Evolutionary conservation across 495 filamentous ascomycete genomes (phyloP).

Genomic region (Hypoxylon lienhwacheense): DNA sequence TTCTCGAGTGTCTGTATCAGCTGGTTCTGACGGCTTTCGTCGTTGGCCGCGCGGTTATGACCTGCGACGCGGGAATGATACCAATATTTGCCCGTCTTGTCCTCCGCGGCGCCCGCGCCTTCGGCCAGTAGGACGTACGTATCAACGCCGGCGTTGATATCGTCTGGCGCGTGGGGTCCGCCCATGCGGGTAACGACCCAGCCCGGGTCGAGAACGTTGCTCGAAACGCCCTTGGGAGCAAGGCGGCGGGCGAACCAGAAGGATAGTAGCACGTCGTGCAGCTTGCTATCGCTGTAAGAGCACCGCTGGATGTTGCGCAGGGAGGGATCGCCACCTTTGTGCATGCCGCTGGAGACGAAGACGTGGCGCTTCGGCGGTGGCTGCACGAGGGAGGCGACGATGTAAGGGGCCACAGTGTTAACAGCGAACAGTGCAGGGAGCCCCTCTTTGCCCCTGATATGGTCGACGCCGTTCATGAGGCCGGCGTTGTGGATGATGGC

Average conservation of each 20-base stretch:
- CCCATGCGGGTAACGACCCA: conserved; percentile 69
- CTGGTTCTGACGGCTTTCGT: conserved; percentile 30
- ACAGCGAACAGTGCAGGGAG: conserved; percentile 57
- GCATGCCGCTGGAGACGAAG: conserved; percentile 55
- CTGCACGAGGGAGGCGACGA: conserved; percentile 55
- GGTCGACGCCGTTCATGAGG: conserved; percentile 46
- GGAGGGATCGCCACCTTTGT: conserved; percentile 50
- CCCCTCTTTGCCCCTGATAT: conserved; percentile 45
- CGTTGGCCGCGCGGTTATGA: conserved; percentile 20
- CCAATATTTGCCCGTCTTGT: conserved; percentile 36
- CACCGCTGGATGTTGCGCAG: conserved; percentile 33
- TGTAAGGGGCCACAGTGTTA: conserved; percentile 61
- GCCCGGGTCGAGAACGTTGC: conserved; percentile 60
- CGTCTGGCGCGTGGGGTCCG: conserved; percentile 50
- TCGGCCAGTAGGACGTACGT: conserved; percentile 51
- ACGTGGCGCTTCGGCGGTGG: conserved; percentile 54
- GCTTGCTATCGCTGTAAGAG: conserved; percentile 56
- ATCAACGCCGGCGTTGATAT: conserved; percentile 50
- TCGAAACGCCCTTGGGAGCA: conserved; percentile 48
- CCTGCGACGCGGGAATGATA: conserved; percentile 9
- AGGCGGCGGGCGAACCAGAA: conserved; percentile 56
- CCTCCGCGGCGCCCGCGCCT: conserved; percentile 38
- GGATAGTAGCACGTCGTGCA: conserved; percentile 58
- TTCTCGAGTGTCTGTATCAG: conserved; percentile 16
- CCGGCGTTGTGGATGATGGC: conserved; percentile 62